Percentiles rank a stretch among this genome's conserved stretches.
These are phyloP conservation scores for Podospora australis DNA, from an alignment of 495 filamentous ascomycete genomes.

Conservation along the genomic window DNA sequence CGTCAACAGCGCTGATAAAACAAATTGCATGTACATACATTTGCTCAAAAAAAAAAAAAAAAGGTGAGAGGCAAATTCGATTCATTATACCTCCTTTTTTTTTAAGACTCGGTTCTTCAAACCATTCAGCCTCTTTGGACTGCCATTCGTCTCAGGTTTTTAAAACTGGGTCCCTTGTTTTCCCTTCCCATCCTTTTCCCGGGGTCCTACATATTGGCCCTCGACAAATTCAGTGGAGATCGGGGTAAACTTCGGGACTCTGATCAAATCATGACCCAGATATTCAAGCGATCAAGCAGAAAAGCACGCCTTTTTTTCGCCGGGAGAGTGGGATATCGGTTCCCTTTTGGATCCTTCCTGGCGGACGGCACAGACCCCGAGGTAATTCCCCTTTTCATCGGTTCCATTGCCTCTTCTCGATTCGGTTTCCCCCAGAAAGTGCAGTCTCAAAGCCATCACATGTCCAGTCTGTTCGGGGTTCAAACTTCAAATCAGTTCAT, in stretches of 20 bases:
- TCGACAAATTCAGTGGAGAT: background rate
- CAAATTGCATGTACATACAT: no score
- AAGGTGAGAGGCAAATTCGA: no score
- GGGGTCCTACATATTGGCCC: constrained; percentile 6
- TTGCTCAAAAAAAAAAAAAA: no score
- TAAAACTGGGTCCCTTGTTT: background rate
- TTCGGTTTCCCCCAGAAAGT: background rate
- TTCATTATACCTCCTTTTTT: no score
- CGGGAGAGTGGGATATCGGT: no score
- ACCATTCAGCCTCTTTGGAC: background rate
- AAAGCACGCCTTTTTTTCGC: no score
- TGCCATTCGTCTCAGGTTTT: constrained; percentile 7
- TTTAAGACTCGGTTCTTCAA: background rate
- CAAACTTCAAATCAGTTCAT: no score
- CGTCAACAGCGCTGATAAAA: no score
- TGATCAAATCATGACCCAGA: background rate
- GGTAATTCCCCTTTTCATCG: background rate
- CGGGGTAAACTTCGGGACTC: background rate
- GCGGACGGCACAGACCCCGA: constrained; percentile 3
- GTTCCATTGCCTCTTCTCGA: constrained; percentile 1
- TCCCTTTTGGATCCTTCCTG: background rate
- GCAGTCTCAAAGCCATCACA: background rate
- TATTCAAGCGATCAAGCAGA: background rate
- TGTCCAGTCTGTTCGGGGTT: no score
- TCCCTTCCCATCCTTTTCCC: background rate